Conservation (phyloP, 306 rosid species). For the Cyclanthera cordifolia region DNA sequence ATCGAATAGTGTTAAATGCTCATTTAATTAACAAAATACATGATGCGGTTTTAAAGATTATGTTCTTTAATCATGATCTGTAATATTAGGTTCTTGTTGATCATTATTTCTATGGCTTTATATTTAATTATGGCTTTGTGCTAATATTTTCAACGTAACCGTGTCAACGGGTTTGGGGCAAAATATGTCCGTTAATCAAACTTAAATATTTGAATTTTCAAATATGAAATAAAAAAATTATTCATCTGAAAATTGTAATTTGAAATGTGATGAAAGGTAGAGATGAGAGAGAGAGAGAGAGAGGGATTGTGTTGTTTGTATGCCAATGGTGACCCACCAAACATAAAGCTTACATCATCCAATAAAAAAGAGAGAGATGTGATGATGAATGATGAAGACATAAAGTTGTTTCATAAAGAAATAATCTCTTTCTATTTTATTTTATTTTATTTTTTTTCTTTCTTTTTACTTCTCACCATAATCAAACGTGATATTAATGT, state of each 20-base stretch:
- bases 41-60: neutral
- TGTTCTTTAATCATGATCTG: constrained; percentile 5
- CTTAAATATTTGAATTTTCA: too few species aligned
- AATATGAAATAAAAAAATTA: too few species aligned
- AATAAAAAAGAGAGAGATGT: constrained; percentile 9
- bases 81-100: constrained; percentile 3
- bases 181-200: too few species aligned
- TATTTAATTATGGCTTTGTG: constrained; percentile 3
- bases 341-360: constrained; percentile 4
- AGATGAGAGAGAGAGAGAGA: neutral
- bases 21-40: constrained; percentile 1
- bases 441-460: too few species aligned
- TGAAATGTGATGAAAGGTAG: neutral
- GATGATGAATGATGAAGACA: constrained; percentile 75
- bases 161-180: neutral
- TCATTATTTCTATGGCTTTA: constrained; percentile 7
- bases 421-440: too few species aligned
- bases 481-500: too few species aligned
- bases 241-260: neutral
- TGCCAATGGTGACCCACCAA: constrained; percentile 1
- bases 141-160: constrained; percentile 5
- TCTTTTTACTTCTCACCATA: too few species aligned
- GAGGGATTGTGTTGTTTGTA: neutral
- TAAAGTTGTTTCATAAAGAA: constrained; percentile 47
- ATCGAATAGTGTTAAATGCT: neutral